phyloP scores from a whole-genome alignment of 2,329 filamentous ascomycete genomes.

The Gaeumannomyces tritici region DNA sequence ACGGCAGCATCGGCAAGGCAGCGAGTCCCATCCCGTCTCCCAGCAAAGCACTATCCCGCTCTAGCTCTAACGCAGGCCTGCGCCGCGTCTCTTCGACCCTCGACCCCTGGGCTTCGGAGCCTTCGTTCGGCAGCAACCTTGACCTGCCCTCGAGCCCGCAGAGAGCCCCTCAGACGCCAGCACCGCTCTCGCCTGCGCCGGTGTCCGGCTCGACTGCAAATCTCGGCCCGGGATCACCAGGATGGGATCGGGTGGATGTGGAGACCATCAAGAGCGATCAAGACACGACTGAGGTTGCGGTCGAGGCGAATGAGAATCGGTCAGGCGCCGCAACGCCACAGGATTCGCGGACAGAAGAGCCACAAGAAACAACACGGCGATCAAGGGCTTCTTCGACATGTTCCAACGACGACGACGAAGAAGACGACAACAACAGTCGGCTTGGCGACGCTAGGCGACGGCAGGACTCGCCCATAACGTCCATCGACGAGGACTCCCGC shows the following conservation, averaged over 20 bases:
- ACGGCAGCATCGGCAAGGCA: slow-evolving; percentile 22
- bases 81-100: background rate
- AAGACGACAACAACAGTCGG: slow-evolving; percentile 8
- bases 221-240: background rate
- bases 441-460: slow-evolving; percentile 7
- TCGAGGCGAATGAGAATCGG: background rate
- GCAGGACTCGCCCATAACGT: slow-evolving; percentile 34
- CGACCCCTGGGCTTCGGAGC: slow-evolving; percentile 3
- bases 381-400: slow-evolving; percentile 11
- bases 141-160: background rate
- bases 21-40: slow-evolving; percentile 24
- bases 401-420: slow-evolving; percentile 20
- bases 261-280: background rate
- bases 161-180: background rate
- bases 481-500: slow-evolving; percentile 30
- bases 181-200: background rate
- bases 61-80: slow-evolving; percentile 16
- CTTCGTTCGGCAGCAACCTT: background rate
- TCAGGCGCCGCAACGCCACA: background rate
- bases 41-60: slow-evolving; percentile 23
- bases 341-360: background rate
- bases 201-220: background rate
- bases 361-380: background rate
- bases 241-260: background rate
- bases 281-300: too few relatives aligned